Conservation (phyloP, 192 early-diverging fungal species). For the Coemansia sp. region DNA sequence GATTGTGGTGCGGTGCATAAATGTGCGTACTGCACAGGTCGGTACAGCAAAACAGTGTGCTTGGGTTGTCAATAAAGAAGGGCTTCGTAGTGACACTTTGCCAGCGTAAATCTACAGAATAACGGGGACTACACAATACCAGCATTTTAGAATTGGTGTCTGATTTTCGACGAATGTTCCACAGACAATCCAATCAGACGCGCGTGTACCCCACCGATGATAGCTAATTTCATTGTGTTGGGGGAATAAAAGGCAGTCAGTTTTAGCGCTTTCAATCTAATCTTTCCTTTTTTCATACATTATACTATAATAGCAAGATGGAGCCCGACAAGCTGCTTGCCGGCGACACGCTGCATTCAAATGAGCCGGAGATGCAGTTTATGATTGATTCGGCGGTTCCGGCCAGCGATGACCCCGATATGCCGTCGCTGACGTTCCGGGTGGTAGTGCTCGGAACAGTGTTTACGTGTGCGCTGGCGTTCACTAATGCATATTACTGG, state of each 20-base stretch:
- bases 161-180: constrained; percentile 1
- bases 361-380: constrained; percentile 12
- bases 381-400: constrained; percentile 54
- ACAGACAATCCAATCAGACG: not conserved
- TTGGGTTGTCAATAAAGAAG: not conserved
- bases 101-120: not conserved
- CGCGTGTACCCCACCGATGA: constrained; percentile 6
- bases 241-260: not conserved
- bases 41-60: not conserved
- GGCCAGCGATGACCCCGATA: constrained; percentile 57
- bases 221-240: not conserved
- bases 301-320: not conserved
- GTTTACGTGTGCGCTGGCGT: constrained; percentile 60
- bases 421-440: constrained; percentile 68
- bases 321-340: constrained; percentile 12
- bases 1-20: not conserved
- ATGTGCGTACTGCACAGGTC: not conserved
- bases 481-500: constrained; percentile 73
- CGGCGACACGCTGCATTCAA: constrained; percentile 19
- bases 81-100: not conserved
- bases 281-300: not conserved
- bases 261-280: not conserved
- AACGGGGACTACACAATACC: not conserved
- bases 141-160: not conserved
- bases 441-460: constrained; percentile 64